These are phyloP conservation scores for Fusarium irregulare DNA, from an alignment of 2,329 filamentous ascomycete species.

Conservation along the genomic window DNA sequence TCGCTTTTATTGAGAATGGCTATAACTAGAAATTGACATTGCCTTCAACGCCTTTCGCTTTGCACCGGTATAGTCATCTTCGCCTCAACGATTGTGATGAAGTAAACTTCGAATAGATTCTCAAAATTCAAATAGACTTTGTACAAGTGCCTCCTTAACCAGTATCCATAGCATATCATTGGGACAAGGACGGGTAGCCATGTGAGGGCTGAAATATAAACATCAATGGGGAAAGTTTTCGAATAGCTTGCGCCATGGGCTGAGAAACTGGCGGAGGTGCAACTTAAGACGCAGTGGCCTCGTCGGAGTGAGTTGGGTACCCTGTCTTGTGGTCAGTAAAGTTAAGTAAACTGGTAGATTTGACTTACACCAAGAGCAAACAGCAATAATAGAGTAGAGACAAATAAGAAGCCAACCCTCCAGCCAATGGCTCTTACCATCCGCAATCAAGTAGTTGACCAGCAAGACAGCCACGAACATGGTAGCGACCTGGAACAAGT, in stretches of 20 bases:
- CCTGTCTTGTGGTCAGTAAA: slow-evolving; percentile 29
- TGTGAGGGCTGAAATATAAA: background rate
- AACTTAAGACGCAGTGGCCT: background rate
- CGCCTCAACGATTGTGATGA: background rate
- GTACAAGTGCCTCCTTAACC: background rate
- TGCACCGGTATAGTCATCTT: background rate
- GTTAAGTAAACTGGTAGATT: background rate
- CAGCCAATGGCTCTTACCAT: slow-evolving; percentile 85
- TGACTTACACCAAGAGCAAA: slow-evolving; percentile 71
- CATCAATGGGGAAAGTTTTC: background rate
- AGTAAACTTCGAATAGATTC: background rate
- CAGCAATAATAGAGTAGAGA: slow-evolving; percentile 82
- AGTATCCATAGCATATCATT: background rate
- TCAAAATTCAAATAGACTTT: slow-evolving; percentile 1
- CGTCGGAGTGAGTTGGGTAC: slow-evolving; percentile 34
- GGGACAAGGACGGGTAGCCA: background rate
- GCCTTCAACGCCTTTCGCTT: slow-evolving; percentile 13
- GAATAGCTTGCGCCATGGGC: background rate
- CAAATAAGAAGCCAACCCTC: slow-evolving; percentile 82
- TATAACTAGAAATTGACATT: background rate
- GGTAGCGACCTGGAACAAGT: slow-evolving; percentile 88
- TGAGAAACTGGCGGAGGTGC: background rate
- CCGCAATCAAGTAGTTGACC: slow-evolving; percentile 86
- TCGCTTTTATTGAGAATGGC: background rate
- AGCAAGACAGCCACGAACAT: slow-evolving; percentile 86